phyloP scores from a whole-genome alignment of 148 eudicot species.

The Rhododendron vialii region DNA sequence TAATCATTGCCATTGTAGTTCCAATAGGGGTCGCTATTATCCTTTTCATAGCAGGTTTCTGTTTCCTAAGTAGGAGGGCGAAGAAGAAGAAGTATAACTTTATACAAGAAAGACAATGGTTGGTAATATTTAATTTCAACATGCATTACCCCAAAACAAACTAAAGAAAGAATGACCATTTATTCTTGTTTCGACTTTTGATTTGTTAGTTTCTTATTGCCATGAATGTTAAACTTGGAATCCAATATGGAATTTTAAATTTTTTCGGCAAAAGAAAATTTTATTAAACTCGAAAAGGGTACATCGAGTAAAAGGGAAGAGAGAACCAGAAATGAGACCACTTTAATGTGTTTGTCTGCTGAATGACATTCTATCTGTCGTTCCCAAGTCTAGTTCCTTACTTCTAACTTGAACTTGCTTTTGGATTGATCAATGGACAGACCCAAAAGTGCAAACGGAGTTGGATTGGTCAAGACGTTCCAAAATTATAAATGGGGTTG shows the following conservation, averaged over 20 bases:
- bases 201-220: neutral
- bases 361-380: neutral
- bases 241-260: neutral
- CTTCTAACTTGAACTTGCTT: no score
- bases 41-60: neutral
- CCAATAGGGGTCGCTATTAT: neutral
- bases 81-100: neutral
- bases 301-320: no score
- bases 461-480: neutral
- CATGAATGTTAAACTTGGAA: neutral
- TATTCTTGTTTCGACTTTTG: neutral
- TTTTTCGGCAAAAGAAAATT: no score
- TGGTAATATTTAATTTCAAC: neutral
- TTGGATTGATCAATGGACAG: neutral
- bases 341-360: neutral
- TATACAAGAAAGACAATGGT: neutral
- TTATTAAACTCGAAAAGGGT: no score
- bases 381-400: no score
- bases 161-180: neutral
- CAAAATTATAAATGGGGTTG: neutral
- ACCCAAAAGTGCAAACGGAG: neutral
- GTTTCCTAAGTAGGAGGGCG: neutral
- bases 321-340: neutral
- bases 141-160: no score
- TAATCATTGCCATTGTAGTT: neutral